phyloP scores from a whole-genome alignment of 352 stramenopile genomes.

The Ophiocytium majus region DNA sequence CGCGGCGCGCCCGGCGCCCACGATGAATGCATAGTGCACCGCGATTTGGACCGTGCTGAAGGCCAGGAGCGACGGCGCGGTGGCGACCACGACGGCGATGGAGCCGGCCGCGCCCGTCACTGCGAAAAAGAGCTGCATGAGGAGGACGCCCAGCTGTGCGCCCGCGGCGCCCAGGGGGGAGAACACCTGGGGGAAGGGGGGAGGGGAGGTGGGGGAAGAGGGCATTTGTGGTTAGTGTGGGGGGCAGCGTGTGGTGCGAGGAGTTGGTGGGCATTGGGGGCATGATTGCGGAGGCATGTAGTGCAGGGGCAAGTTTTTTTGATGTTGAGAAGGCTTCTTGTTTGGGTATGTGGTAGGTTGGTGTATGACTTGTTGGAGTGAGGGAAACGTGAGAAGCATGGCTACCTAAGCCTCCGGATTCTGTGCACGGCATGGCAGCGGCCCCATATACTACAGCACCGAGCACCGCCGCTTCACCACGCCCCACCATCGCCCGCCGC shows the following conservation, averaged over 20 bases:
- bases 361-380: neutral
- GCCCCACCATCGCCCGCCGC: no score
- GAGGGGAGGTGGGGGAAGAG: neutral
- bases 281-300: neutral
- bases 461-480: no score
- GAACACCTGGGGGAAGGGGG: neutral
- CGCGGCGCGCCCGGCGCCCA: conserved; percentile 61
- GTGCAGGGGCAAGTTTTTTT: neutral
- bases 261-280: neutral
- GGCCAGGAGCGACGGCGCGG: conserved; percentile 37
- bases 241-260: neutral
- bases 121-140: conserved; percentile 77
- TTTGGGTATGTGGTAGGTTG: neutral
- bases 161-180: neutral
- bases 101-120: conserved; percentile 66
- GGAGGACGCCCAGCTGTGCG: conserved; percentile 59
- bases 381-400: no score
- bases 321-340: neutral
- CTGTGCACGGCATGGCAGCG: no score
- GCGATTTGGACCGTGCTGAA: conserved; percentile 62
- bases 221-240: neutral
- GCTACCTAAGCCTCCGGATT: no score
- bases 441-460: no score
- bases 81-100: conserved; percentile 63
- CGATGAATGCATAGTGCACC: conserved; percentile 65